phyloP scores from a whole-genome alignment of 495 filamentous ascomycete genomes.

The Platismatia glauca region DNA sequence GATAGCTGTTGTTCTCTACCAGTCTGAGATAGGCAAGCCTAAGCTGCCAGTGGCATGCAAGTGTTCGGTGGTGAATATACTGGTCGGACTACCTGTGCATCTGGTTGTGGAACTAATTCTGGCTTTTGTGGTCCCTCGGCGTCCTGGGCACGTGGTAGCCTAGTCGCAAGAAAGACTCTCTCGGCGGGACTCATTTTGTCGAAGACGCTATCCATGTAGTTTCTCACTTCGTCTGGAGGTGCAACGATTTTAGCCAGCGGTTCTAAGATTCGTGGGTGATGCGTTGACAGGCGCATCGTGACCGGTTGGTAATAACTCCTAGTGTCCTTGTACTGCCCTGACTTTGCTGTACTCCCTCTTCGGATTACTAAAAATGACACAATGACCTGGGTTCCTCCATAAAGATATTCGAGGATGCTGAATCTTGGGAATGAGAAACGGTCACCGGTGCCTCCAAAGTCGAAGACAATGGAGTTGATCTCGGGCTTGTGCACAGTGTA shows the following conservation, averaged over 20 bases:
- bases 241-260: constrained; percentile 70
- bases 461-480: constrained; percentile 69
- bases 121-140: constrained; percentile 1
- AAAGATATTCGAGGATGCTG: constrained; percentile 66
- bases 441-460: constrained; percentile 75
- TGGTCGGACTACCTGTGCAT: background rate
- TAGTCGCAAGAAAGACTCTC: constrained; percentile 17
- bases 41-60: constrained; percentile 18
- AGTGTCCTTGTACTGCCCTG: constrained; percentile 30
- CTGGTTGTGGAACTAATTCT: background rate
- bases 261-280: constrained; percentile 56
- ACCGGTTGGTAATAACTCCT: constrained; percentile 85
- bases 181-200: constrained; percentile 32
- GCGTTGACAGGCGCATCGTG: constrained; percentile 65
- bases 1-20: background rate
- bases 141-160: constrained; percentile 17
- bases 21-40: background rate
- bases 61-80: constrained; percentile 19
- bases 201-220: constrained; percentile 81
- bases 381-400: constrained; percentile 39
- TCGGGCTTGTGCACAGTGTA: constrained; percentile 36
- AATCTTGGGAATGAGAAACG: constrained; percentile 84
- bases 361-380: constrained; percentile 44
- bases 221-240: constrained; percentile 64
- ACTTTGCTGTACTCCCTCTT: constrained; percentile 38